phyloP scores from a whole-genome alignment of 768 basidiomycete genomes.

The Rhizopogon roseolus region DNA sequence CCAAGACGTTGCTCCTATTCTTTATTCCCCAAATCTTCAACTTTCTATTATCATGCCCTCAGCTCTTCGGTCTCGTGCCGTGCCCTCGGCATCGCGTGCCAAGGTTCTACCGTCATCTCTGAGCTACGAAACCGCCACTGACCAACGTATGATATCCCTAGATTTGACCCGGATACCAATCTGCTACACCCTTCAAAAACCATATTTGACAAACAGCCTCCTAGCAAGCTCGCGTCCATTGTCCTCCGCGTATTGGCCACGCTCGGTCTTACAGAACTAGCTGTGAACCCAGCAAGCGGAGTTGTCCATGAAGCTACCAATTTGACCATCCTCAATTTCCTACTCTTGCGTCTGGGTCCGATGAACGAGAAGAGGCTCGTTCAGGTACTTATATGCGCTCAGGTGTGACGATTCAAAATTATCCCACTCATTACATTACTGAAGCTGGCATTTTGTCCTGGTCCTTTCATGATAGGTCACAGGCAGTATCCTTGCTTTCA shows the following conservation, averaged over 20 bases:
- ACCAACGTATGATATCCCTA: conserved; percentile 23
- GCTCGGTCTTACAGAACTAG: conserved; percentile 66
- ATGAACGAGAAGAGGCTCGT: conserved; percentile 84
- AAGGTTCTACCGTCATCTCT: conserved; percentile 38
- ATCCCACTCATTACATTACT: not conserved
- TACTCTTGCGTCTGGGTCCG: conserved; percentile 76
- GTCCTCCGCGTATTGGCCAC: conserved; percentile 55
- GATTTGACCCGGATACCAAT: conserved; percentile 72
- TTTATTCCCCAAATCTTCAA: conserved; percentile 99
- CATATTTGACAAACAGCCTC: conserved; percentile 47
- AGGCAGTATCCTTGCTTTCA: conserved; percentile 80
- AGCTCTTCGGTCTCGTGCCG: conserved; percentile 88
- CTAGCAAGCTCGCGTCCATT: conserved; percentile 47
- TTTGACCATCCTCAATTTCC: conserved; percentile 85
- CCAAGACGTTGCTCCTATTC: conserved; percentile 93
- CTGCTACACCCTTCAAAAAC: conserved; percentile 75
- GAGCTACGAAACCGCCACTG: not conserved
- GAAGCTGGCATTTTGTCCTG: conserved; percentile 4
- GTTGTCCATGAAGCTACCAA: conserved; percentile 74
- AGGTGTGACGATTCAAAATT: conserved; percentile 41
- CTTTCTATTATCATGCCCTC: conserved; percentile 90
- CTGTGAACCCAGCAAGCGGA: conserved; percentile 47
- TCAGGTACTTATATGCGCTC: conserved; percentile 64
- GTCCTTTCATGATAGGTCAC: conserved; percentile 39
- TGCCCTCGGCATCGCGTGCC: conserved; percentile 95